Percentiles rank a stretch among this genome's conserved stretches.
Conservation (phyloP, 2,329 filamentous ascomycete species). For the Claviceps sp. region DNA sequence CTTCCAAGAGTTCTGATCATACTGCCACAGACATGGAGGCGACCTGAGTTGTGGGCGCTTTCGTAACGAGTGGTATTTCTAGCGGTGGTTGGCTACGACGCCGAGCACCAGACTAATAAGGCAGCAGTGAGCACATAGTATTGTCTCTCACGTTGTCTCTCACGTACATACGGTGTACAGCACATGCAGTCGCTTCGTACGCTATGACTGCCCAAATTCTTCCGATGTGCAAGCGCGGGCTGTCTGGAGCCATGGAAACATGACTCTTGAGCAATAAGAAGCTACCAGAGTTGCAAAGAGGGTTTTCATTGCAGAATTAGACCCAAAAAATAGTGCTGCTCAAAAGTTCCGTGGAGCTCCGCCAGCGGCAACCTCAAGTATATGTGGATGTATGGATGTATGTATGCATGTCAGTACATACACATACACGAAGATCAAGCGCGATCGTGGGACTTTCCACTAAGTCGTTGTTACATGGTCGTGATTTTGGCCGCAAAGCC, state of each 20-base stretch:
- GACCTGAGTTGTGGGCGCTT: not conserved
- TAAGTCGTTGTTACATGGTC: too few species aligned
- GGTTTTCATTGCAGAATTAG: not conserved
- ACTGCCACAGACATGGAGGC: not conserved
- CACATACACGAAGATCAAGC: too few species aligned
- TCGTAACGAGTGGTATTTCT: not conserved
- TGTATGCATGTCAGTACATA: too few species aligned
- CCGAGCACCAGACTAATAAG: not conserved
- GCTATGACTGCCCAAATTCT: not conserved
- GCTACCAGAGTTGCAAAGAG: slow-evolving; percentile 36
- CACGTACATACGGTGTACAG: too few species aligned
- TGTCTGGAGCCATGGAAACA: not conserved
- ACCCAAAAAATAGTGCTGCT: slow-evolving; percentile 27
- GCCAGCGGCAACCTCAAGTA: slow-evolving; percentile 33
- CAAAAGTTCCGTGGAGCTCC: slow-evolving; percentile 31
- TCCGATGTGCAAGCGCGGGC: not conserved
- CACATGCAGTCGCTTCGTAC: not conserved
- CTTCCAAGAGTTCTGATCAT: not conserved
- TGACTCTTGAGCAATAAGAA: not conserved
- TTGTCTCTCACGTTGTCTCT: too few species aligned
- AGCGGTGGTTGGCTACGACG: not conserved
- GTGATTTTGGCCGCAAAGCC: too few species aligned
- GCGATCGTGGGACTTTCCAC: too few species aligned
- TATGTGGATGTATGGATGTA: too few species aligned
- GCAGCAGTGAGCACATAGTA: too few species aligned